Evolutionary conservation across 2,329 filamentous ascomycete species (phyloP), one percentile per base, ranked within the genome.

Genomic region (Penicillium italicum): DNA sequence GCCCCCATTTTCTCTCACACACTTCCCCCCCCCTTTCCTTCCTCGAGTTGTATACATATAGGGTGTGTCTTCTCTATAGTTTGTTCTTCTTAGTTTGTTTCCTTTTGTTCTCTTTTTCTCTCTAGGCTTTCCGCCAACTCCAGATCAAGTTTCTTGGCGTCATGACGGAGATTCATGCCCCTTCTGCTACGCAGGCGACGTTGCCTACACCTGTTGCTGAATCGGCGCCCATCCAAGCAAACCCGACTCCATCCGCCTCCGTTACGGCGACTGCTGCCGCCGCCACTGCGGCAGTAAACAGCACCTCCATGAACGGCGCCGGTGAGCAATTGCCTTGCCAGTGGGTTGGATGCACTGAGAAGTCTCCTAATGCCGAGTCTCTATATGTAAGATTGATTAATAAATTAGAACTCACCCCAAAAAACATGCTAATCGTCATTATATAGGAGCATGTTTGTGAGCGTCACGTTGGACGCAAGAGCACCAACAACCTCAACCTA

Each of bases 381-480:
- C 82, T 87, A 67, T 87, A 87, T 71, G 84, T 86, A 79, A 76
- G 73, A 64, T 45, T 47, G 30, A 44, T 44, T 26, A 34, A 45
- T 26, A 36, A 52, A 33, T 45, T 22, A 28, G 2, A 28, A 28
- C 24, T 11, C 47, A 11, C 18, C 20, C 2, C 0, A 1, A 14
- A 30, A 28, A 36, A 10, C n/a, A 18, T 49, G 12, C 28, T 40
- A 50, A 48, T 34, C 18, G 20, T 20, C 0, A 16, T 24, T 1
- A 8, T 34, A 38, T 68, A 97, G 92, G 93, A 97, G 69, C 94
- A 99, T 76, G 92, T 99, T 65, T 97, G 94, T 77, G 94, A 97
- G 74, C 90, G 91, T 70, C 94, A 99, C 81, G 92, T 99, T 73
- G 94, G 94, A 63, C 91, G 94, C 77, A 99, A 99, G 82, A 96